A percentile compares a stretch with the other conserved stretches of the same genome.
Conservation (phyloP, 2,329 filamentous ascomycete genomes). For the Botrytis aclada region DNA sequence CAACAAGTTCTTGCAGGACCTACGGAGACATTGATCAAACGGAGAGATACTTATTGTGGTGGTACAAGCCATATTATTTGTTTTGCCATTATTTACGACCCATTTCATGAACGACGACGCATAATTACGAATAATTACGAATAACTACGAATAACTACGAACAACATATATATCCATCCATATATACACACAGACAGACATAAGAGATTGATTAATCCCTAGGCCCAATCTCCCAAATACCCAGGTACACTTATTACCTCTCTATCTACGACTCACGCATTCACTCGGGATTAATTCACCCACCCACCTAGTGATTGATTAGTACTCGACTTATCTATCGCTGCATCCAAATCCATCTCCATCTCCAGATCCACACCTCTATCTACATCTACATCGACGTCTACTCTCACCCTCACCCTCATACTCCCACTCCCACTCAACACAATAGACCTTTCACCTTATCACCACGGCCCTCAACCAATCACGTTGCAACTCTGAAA, state of each 20-base stretch:
- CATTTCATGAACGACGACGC: background rate
- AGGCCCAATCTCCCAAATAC: background rate
- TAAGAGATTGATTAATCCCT: background rate
- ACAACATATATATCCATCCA: background rate
- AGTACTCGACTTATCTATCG: background rate
- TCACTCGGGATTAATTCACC: background rate
- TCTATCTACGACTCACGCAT: background rate
- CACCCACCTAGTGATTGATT: background rate
- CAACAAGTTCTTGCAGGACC: constrained; percentile 1
- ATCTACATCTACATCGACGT: background rate
- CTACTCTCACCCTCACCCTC: background rate
- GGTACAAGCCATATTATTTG: background rate
- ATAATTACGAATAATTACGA: background rate
- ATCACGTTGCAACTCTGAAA: background rate
- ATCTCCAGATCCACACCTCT: background rate
- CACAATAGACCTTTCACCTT: background rate
- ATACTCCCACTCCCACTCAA: background rate
- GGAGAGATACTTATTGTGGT: background rate
- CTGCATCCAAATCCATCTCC: background rate
- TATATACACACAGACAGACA: no score
- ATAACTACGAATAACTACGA: background rate
- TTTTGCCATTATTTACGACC: background rate
- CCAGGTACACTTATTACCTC: background rate
- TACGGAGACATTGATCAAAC: background rate
- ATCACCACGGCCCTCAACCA: background rate